Percentiles rank a stretch among this genome's conserved stretches.
Conservation (phyloP, 768 basidiomycete species). For the Hypholoma sublateritium region DNA sequence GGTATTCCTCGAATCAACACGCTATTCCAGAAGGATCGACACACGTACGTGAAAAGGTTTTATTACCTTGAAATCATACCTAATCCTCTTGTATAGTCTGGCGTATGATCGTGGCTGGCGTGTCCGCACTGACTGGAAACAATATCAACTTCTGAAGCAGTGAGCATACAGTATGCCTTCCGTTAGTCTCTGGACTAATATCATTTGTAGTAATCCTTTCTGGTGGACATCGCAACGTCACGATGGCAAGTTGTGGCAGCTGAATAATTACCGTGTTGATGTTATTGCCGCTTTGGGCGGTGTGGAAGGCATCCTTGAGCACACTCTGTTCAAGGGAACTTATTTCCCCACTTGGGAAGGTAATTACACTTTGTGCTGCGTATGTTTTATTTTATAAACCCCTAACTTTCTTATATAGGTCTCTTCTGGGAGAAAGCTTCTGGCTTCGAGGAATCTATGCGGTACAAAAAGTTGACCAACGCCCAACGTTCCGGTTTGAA, state of each 20-base stretch:
- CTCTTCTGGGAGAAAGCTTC: slow-evolving; percentile 99
- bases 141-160: slow-evolving; percentile 93
- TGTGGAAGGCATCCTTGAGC: slow-evolving; percentile 95
- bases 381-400: neutral
- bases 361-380: slow-evolving; percentile 18
- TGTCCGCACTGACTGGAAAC: slow-evolving; percentile 97
- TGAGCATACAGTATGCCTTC: slow-evolving; percentile 33
- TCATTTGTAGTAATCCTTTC: slow-evolving; percentile 79
- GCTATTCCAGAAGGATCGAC: slow-evolving; percentile 97
- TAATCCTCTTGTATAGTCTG: slow-evolving; percentile 43
- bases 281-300: slow-evolving; percentile 97
- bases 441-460: slow-evolving; percentile 95
- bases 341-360: slow-evolving; percentile 98
- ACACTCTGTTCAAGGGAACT: slow-evolving; percentile 96
- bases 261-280: slow-evolving; percentile 98
- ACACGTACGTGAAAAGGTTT: slow-evolving; percentile 56
- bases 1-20: slow-evolving; percentile 99
- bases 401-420: slow-evolving; percentile 34
- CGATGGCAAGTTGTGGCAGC: slow-evolving; percentile 93
- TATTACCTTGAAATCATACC: neutral
- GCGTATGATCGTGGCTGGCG: slow-evolving; percentile 99
- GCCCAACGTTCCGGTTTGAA: slow-evolving; percentile 98
- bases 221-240: slow-evolving; percentile 99
- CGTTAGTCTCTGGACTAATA: neutral
- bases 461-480: slow-evolving; percentile 96